Conservation (phyloP, 2,329 filamentous ascomycete genomes). For the Neofusicoccum laricinum region DNA sequence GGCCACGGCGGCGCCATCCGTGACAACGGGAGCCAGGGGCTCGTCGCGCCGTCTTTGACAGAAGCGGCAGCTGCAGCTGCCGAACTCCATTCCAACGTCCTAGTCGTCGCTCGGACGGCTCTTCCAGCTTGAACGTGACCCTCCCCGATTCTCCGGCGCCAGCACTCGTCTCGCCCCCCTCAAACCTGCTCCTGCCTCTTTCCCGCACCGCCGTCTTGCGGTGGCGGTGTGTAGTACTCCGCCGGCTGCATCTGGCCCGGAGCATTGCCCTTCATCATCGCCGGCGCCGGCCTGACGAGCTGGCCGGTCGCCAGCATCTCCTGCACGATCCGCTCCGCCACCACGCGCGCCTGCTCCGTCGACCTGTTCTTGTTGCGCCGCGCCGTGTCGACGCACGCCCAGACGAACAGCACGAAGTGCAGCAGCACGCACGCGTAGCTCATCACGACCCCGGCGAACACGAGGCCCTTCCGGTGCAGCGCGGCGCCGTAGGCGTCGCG, state of each 20-base stretch:
- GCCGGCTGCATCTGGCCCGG: background rate
- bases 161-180: background rate
- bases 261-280: background rate
- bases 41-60: no score
- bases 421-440: constrained; percentile 30
- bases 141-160: no score
- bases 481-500: constrained; percentile 27
- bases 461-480: constrained; percentile 1
- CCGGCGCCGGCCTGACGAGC: background rate
- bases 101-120: no score
- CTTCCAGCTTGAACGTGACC: no score
- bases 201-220: background rate
- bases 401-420: constrained; percentile 36
- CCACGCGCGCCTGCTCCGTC: background rate
- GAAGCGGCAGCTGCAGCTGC: background rate
- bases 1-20: no score
- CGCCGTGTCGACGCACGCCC: constrained; percentile 38
- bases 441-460: constrained; percentile 27
- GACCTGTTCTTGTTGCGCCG: constrained; percentile 19
- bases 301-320: constrained; percentile 5
- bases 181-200: background rate
- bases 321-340: constrained; percentile 4
- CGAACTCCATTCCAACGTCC: background rate
- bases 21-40: no score
- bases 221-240: background rate